Conservation (phyloP, 805 yeast species). For the Suhomyces sp. region DNA sequence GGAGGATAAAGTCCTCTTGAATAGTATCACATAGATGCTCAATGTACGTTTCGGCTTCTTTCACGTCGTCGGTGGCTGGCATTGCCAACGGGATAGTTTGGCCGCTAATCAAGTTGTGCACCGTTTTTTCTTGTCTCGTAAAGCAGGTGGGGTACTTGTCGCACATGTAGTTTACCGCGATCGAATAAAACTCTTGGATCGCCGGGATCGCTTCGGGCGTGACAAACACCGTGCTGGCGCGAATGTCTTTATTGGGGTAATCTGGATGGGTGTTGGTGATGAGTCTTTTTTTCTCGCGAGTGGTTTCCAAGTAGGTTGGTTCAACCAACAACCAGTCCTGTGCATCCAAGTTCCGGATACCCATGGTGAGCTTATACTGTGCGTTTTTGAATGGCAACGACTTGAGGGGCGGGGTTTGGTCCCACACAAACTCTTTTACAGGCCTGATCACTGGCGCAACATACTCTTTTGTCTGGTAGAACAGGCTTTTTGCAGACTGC, state of each 20-base stretch:
- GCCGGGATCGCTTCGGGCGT: slow-evolving; percentile 35
- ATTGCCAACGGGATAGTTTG: slow-evolving; percentile 18
- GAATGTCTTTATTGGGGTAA: slow-evolving; percentile 27
- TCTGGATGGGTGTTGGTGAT: slow-evolving; percentile 31
- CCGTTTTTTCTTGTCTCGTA: slow-evolving; percentile 10
- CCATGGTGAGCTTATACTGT: slow-evolving; percentile 61
- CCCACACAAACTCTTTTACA: slow-evolving; percentile 24
- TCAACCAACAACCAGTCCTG: slow-evolving; percentile 44
- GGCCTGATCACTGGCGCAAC: slow-evolving; percentile 6
- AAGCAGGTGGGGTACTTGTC: slow-evolving; percentile 41
- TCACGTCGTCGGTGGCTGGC: not conserved
- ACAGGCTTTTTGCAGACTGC: not conserved
- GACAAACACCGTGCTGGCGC: slow-evolving; percentile 28
- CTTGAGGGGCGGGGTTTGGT: slow-evolving; percentile 18
- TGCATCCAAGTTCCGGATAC: slow-evolving; percentile 35
- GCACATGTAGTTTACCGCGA: slow-evolving; percentile 30
- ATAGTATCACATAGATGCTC: slow-evolving; percentile 26
- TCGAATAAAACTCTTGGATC: slow-evolving; percentile 32
- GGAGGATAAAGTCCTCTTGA: slow-evolving; percentile 41
- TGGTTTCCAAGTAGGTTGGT: slow-evolving; percentile 25
- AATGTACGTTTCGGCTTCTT: slow-evolving; percentile 16
- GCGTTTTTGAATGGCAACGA: slow-evolving; percentile 58
- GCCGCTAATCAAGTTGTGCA: slow-evolving; percentile 23
- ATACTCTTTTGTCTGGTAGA: not conserved
- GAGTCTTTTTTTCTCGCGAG: slow-evolving; percentile 27